phyloP scores from a whole-genome alignment of 2,329 filamentous ascomycete genomes.

The Calonectria hawksworthii region DNA sequence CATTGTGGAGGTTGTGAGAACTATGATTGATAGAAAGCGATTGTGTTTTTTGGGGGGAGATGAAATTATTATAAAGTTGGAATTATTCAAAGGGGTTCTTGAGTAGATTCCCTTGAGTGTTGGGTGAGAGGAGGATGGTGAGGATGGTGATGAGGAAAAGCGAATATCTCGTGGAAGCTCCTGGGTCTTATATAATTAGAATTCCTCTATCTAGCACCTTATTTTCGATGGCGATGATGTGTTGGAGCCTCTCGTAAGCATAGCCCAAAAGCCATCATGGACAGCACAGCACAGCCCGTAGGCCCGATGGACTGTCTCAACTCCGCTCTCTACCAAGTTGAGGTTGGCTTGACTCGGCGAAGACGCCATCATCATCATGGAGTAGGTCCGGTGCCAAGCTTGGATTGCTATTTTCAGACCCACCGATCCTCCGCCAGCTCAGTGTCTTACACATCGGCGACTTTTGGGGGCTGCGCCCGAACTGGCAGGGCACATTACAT shows the following conservation, averaged over 20 bases:
- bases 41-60: no score
- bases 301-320: not conserved
- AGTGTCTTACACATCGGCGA: slow-evolving; percentile 5
- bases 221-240: not conserved
- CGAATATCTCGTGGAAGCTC: not conserved
- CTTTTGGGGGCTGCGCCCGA: slow-evolving; percentile 1
- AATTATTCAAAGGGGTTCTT: not conserved
- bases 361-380: not conserved
- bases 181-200: not conserved
- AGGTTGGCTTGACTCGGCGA: not conserved
- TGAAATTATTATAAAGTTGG: not conserved
- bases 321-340: not conserved
- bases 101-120: not conserved
- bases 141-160: slow-evolving; percentile 5
- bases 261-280: not conserved
- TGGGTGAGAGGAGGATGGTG: not conserved
- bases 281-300: not conserved
- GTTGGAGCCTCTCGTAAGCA: not conserved
- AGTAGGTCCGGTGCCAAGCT: not conserved
- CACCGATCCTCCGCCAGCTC: slow-evolving; percentile 4
- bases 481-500: not conserved
- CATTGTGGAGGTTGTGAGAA: not conserved
- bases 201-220: not conserved
- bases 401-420: not conserved
- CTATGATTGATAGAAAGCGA: not conserved